These are phyloP conservation scores for Diaporthe batatas DNA, from an alignment of 2,329 filamentous ascomycete genomes.

Conservation along the genomic window DNA sequence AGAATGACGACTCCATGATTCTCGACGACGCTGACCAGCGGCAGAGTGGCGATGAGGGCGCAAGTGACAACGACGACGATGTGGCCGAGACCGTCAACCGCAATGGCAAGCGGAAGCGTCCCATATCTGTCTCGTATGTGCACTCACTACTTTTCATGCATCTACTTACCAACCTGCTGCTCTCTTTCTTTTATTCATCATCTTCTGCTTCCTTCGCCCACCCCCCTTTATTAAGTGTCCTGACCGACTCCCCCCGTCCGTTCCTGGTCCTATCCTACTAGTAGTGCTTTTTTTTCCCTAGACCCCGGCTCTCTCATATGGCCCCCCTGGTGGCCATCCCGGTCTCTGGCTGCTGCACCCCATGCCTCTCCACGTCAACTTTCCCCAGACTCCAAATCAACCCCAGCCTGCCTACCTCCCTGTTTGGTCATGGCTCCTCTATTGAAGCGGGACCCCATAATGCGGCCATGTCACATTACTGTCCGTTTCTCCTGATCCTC, in stretches of 20 bases:
- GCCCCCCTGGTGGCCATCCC: constrained; percentile 21
- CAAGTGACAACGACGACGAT: constrained; percentile 61
- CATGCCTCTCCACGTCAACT: constrained; percentile 34
- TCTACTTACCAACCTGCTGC: neutral
- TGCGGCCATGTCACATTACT: constrained; percentile 30
- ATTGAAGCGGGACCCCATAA: constrained; percentile 18
- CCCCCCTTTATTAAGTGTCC: constrained; percentile 9
- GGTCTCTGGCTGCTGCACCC: constrained; percentile 19
- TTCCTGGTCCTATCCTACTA: constrained; percentile 9
- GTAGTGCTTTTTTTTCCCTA: neutral
- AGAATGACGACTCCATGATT: constrained; percentile 33
- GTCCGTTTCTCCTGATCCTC: constrained; percentile 7
- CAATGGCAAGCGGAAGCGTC: constrained; percentile 70
- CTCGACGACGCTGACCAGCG: constrained; percentile 37
- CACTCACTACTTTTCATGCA: constrained; percentile 14
- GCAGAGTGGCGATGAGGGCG: constrained; percentile 51
- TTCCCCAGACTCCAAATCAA: constrained; percentile 26
- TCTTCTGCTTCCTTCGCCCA: constrained; percentile 34
- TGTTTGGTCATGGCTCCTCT: constrained; percentile 19
- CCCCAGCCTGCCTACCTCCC: constrained; percentile 17
- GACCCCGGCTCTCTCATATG: constrained; percentile 12
- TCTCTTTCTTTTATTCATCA: constrained; percentile 16
- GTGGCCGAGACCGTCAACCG: constrained; percentile 56
- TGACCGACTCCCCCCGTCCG: constrained; percentile 22
- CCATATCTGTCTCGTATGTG: constrained; percentile 71